Base-by-base conservation (phyloP, 805 yeast genomes). In the Clavispora vitiphila region DNA sequence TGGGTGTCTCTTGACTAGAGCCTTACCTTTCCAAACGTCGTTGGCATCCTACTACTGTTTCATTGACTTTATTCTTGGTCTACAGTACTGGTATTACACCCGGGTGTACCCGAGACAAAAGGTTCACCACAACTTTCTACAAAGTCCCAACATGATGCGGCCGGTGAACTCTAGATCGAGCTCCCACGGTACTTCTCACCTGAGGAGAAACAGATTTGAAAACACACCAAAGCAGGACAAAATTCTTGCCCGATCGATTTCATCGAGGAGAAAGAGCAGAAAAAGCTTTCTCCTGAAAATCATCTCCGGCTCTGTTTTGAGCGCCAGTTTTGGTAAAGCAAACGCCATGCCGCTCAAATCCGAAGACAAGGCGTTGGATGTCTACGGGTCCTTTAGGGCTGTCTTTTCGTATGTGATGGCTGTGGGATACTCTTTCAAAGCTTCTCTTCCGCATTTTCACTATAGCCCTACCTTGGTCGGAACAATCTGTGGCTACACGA, bases 1-100 rank as follows among this genome's bases (percentile, higher is more conserved):
- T 0, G 97, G 96, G 0, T 87, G 96, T 46, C 44, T 86, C 0
- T 57, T 88, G 36, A 88, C 96, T 0, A 58, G 76, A 6, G 96
- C 90, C 46, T 67, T 88, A 36, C 79, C 83, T n/a, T 90, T 89
- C 62, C 97, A 89, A 58, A 74, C 80, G 9, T 65, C 80, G 18
- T 65, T 89, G 14, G 86, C 95, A 0, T 44, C 75, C 2, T 90
- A 90, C 62, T 89, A 86, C 57, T 67, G 91, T 42, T 49, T 51
- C 31, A 50, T 51, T 9, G 54, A 51, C 31, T n/a, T 48, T 24
- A 46, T 51, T 20, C 38, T 51, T 15, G 29, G 40, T 19, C 35
- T 51, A 34, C 55, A 51, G 44, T 51, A 39, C 34, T 51, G 54
- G 54, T 51, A 51, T 43, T 51, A 51, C 37, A 49, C 52, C 31